Percentiles rank a stretch among this genome's conserved stretches.
phyloP scores from a whole-genome alignment of 2,329 filamentous ascomycete genomes.

The Hymenoscyphus repandus region DNA sequence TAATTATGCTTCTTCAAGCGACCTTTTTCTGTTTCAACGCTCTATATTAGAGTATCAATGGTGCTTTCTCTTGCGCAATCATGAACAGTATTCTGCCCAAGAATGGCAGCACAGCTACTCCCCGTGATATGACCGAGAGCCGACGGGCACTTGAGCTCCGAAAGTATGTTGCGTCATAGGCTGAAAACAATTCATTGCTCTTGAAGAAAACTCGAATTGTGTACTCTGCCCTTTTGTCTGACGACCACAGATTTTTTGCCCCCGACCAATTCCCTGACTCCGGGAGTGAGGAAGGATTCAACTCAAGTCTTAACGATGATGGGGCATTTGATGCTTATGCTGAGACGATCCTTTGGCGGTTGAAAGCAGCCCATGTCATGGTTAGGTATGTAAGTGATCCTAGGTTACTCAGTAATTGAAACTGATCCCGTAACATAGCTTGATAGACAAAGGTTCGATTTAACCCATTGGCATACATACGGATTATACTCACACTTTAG shows the following conservation, averaged over 20 bases:
- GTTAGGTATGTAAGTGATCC: slow-evolving; percentile 19
- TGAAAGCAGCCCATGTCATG: slow-evolving; percentile 25
- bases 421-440: slow-evolving; percentile 5
- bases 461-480: background rate
- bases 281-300: slow-evolving; percentile 15
- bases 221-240: background rate
- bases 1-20: no score
- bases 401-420: background rate
- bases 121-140: slow-evolving; percentile 15
- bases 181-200: background rate
- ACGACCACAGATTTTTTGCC: slow-evolving; percentile 24
- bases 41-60: no score
- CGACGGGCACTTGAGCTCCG: slow-evolving; percentile 27
- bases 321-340: slow-evolving; percentile 32
- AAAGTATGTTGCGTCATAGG: slow-evolving; percentile 17
- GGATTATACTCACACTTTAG: slow-evolving; percentile 26
- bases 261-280: slow-evolving; percentile 11
- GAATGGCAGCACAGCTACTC: background rate
- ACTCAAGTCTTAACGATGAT: slow-evolving; percentile 25
- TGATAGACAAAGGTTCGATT: slow-evolving; percentile 22
- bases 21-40: no score
- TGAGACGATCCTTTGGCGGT: slow-evolving; percentile 45
- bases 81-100: background rate
- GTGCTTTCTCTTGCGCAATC: background rate
- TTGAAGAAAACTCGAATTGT: background rate